phyloP scores from a whole-genome alignment of 805 yeast species.

The Hanseniaspora opuntiae region DNA sequence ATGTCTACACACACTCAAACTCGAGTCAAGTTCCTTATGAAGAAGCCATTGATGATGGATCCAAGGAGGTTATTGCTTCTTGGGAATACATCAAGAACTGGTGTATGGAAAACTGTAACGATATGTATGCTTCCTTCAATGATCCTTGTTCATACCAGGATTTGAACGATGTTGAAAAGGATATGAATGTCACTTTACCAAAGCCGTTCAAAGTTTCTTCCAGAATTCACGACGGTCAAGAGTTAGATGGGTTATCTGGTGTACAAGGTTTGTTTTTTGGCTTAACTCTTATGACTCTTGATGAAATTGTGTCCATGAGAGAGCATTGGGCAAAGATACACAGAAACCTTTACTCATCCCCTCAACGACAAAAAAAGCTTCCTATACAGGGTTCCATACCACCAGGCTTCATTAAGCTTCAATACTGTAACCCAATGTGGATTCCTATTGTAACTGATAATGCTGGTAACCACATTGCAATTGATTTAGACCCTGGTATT shows the following conservation, averaged over 20 bases:
- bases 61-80: conserved; percentile 59
- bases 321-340: conserved; percentile 74
- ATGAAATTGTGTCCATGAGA: conserved; percentile 67
- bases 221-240: conserved; percentile 82
- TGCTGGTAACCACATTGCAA: conserved; percentile 81
- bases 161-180: conserved; percentile 69
- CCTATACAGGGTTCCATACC: conserved; percentile 63
- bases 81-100: conserved; percentile 85
- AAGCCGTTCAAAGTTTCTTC: conserved; percentile 68
- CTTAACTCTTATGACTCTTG: conserved; percentile 62
- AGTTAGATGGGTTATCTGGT: conserved; percentile 56
- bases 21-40: conserved; percentile 13
- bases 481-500: conserved; percentile 75
- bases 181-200: conserved; percentile 62
- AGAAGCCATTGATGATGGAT: conserved; percentile 36
- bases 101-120: conserved; percentile 68
- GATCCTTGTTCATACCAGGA: conserved; percentile 72
- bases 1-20: conserved; percentile 12
- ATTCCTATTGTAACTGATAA: conserved; percentile 79
- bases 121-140: conserved; percentile 62
- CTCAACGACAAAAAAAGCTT: conserved; percentile 27
- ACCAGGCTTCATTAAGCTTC: conserved; percentile 53
- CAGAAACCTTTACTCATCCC: conserved; percentile 27
- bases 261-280: conserved; percentile 68
- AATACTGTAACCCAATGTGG: conserved; percentile 86